Base-by-base conservation (phyloP, 192 early-diverging fungal genomes). In the Phycomyces blakesleeanus region DNA sequence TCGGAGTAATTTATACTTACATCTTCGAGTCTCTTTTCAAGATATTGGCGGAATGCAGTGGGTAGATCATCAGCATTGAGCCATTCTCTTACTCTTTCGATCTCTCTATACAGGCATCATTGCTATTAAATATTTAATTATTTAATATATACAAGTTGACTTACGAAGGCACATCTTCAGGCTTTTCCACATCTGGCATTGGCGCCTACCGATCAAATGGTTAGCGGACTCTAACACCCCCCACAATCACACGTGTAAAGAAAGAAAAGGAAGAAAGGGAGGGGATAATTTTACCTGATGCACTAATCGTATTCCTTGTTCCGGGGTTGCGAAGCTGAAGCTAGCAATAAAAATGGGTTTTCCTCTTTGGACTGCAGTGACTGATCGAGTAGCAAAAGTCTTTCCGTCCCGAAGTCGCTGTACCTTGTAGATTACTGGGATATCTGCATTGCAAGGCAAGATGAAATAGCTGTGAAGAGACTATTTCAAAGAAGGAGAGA, bases 391-490 rank as follows among this genome's bases (percentile, higher is more conserved):
- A 9, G 67, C 56, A 66, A 64, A 80, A 9, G 76, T 80, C 55
- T 68, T 51, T 72, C 90, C 91, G 57, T 93, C 86, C 27, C 93
- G 66, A 22, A 89, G 51, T 27, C 84, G 81, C 21, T 83, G 76
- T 3, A 94, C 91, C n/a, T 85, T 75, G 73, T 91, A 94, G 0
- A 92, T 68, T 56, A 94, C 93, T 34, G 90, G 92, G 12, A 86
- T 79, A n/a, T 81, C 70, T 63, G 82, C 78, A 59, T 87, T 80
- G 5, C 92, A 92, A 6, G 91, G 81, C 0, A 93, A 74, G 22
- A 96, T 61, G 70, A 96, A 96, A 74, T 96, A 94, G 68, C 83
- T 89, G 65, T 94, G 92, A 8, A 96, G 73, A 8, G 91, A 93
- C 80, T 86, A 52, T 20, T 5, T 14, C 24, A 40, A 56, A 54